These are phyloP conservation scores for Thalassia testudinum DNA, from an alignment of 116 monocot species.

Conservation along the genomic window DNA sequence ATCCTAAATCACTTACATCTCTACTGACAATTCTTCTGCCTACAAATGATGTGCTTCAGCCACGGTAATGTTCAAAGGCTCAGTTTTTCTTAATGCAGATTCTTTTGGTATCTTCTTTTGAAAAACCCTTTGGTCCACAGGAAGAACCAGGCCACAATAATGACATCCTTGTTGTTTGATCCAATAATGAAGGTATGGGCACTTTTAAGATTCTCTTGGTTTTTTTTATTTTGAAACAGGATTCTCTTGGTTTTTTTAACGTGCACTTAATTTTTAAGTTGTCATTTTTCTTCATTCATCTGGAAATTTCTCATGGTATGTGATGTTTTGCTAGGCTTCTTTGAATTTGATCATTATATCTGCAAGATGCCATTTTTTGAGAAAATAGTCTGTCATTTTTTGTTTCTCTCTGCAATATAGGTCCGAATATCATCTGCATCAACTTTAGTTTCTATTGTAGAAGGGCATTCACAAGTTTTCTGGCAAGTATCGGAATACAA, in stretches of 20 bases:
- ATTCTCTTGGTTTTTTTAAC: too few relatives aligned
- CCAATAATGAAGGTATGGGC: constrained; percentile 79
- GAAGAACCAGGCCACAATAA: constrained; percentile 64
- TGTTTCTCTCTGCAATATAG: constrained; percentile 11
- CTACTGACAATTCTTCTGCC: constrained; percentile 85
- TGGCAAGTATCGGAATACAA: constrained; percentile 86
- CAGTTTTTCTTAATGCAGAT: constrained; percentile 2
- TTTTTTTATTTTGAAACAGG: too few relatives aligned
- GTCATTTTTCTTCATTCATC: too few relatives aligned
- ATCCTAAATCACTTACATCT: constrained; percentile 80
- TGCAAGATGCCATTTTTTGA: too few relatives aligned
- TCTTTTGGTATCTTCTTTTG: constrained; percentile 1
- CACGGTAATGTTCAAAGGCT: constrained; percentile 25
- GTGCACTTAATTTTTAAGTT: too few relatives aligned
- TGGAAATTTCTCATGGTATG: too few relatives aligned
- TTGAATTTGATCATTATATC: too few relatives aligned
- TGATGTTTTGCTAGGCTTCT: too few relatives aligned
- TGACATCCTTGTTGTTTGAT: constrained; percentile 93
- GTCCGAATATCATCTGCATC: constrained; percentile 62
- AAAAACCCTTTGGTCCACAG: constrained; percentile 19
- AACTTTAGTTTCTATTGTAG: constrained; percentile 62
- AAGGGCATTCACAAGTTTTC: constrained; percentile 50
- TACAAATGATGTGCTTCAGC: constrained; percentile 72
- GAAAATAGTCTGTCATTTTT: background rate
- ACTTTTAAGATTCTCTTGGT: too few relatives aligned